Evolutionary conservation across 768 basidiomycete species (phyloP), one percentile per base, ranked within the genome.

Genomic region (Porphyrellus cyaneotinctus): DNA sequence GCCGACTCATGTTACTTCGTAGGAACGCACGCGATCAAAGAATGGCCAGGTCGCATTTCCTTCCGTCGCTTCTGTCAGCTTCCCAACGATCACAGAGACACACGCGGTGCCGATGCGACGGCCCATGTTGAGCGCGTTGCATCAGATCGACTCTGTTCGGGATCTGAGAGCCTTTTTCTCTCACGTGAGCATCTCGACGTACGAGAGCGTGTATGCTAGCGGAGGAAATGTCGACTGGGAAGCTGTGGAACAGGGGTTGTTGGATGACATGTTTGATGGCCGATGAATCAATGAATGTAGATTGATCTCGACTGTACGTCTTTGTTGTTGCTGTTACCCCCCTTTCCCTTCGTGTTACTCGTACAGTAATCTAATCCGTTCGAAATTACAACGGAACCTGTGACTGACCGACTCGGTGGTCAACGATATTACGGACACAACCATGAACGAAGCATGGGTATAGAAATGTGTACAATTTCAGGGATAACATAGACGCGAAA

Each of bases 131-230:
- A 76, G 76, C 28, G 68, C 75, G 3, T 46, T 91, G 22, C 83
- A 82, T 44, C 84, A 88, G 57, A 87, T 97, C 51, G 84, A 87
- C 55, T 92, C 90, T 48, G 82, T 97, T 37, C 80, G 84, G 33
- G 90, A 97, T 62, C 74, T 99, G 23, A 78, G 85, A n/a, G 81
- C 87, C 1, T 99, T 99, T 75, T 94, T 98, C 70, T 85, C 91
- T 1, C 80, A 85, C 51, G 85, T 94, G 45, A 95, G 93, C 69
- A 83, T 95, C 46, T 76, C 85, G 6, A 87, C 88, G 11, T 98
- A 93, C 65, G 93, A 98, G 72, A 88, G 87, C 53, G 79, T 95
- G 43, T 99, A 97, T 68, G 81, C 82, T 8, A 87, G 87, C 58
- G 82, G 81, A 14, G 86, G 88, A 0, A 83, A 79, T 51, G 75